These are phyloP conservation scores for Colletotrichum cereale DNA, from an alignment of 2,329 filamentous ascomycete genomes.

Conservation along the genomic window DNA sequence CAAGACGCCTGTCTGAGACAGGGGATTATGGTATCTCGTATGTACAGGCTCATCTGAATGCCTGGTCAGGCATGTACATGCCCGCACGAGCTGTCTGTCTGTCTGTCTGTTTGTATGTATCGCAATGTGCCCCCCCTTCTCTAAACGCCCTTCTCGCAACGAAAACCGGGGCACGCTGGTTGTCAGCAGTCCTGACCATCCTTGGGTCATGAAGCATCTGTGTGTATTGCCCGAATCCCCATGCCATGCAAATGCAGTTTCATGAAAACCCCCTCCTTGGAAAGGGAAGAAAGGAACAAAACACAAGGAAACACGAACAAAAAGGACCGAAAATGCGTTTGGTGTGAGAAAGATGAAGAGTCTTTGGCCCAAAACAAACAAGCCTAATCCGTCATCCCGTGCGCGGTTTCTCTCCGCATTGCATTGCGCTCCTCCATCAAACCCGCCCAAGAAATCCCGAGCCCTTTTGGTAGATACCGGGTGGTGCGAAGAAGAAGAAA, in stretches of 20 bases:
- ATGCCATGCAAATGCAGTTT: slow-evolving; percentile 40
- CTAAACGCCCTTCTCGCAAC: slow-evolving; percentile 32
- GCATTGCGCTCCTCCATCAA: slow-evolving; percentile 12
- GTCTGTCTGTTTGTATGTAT: background rate
- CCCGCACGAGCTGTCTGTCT: background rate
- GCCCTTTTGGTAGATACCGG: slow-evolving; percentile 27
- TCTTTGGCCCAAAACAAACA: slow-evolving; percentile 19
- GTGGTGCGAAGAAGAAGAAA: slow-evolving; percentile 12
- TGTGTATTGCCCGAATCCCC: background rate
- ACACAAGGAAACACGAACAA: slow-evolving; percentile 1
- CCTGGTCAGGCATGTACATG: slow-evolving; percentile 21
- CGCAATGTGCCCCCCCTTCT: background rate
- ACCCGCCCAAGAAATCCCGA: slow-evolving; percentile 1
- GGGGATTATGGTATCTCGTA: slow-evolving; percentile 42
- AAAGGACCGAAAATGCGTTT: slow-evolving; percentile 13
- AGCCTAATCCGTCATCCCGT: slow-evolving; percentile 18
- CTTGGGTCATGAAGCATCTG: slow-evolving; percentile 2
- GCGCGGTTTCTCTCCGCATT: slow-evolving; percentile 7
- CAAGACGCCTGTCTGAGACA: slow-evolving; percentile 38
- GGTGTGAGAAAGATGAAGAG: slow-evolving; percentile 13
- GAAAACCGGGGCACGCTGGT: background rate
- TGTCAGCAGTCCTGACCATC: slow-evolving; percentile 3
- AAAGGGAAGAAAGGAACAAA: slow-evolving; percentile 1
- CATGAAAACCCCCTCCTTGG: slow-evolving; percentile 16
- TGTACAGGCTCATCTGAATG: slow-evolving; percentile 35